Base-by-base conservation (phyloP, 1,284 basidiomycete species). In the Cerrena zonata region DNA sequence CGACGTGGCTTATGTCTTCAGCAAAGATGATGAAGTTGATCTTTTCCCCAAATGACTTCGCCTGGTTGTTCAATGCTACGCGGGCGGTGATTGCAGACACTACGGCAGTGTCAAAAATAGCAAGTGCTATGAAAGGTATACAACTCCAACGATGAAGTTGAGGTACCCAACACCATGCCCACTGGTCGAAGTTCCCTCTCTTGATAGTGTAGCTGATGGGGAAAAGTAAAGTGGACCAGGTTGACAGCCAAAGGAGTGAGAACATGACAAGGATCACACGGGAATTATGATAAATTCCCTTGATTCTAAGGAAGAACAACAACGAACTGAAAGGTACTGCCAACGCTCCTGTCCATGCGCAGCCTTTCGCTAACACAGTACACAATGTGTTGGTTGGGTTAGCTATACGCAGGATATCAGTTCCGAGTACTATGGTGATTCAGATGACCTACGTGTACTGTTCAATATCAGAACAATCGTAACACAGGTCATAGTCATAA, bases 81-180 rank as follows among this genome's bases (percentile, higher is more conserved):
- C 30, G 44, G 15, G 26, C 19, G 5, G 44, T 27, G 44, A 46
- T 46, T 5, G 44, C 44, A 23, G 34, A 12, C 13, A 46, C 26
- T 22, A 46, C 26, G 15, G 30, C 24, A n/a, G 44, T 46, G 19
- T 46, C 44, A 22, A 27, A 27, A 4, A 34, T 27, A 15, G 44
- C 44, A 5, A 23, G 12, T 4, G 44, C 44, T 12, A 46, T 46
- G 13, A 26, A 27, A 4, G 24, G 24, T 15, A 26, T 26, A 5
- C 24, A 46, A 10, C 12, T 26, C 24, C 26, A 34, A 12, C 24
- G 13, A 15, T 34, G 26, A 18, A 46, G 54, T 5, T 34, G 7
- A 15, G 30, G 22, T 3, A 53, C 54, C 23, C 61, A 57, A 11
- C 61, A 53, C 50, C 44, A 23, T 46, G 26, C 12, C 13, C 5